Percentiles rank a stretch among this genome's conserved stretches.
Evolutionary conservation across 2,329 filamentous ascomycete genomes (phyloP).

Genomic region (Bretziella fagacearum): DNA sequence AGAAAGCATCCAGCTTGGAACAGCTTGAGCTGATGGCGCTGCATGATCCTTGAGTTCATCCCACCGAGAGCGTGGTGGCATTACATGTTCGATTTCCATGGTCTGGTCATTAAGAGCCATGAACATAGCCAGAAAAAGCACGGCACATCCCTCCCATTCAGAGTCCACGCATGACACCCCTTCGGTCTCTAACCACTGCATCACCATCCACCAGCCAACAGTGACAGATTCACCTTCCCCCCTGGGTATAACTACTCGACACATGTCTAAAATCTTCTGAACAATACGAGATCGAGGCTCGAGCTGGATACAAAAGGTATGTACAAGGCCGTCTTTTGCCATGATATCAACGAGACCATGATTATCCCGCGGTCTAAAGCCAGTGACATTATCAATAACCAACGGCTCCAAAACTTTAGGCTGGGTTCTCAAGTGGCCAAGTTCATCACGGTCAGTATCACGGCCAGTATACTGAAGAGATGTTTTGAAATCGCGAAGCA

Average conservation of each 20-base stretch:
- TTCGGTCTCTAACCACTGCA: constrained; percentile 47
- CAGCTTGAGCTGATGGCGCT: constrained; percentile 20
- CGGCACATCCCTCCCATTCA: constrained; percentile 54
- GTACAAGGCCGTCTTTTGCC: constrained; percentile 42
- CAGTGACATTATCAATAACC: constrained; percentile 23
- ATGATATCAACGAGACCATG: constrained; percentile 48
- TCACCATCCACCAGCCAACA: constrained; percentile 55
- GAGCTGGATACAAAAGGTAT: constrained; percentile 51
- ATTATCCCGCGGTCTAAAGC: constrained; percentile 40
- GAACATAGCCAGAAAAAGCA: constrained; percentile 47
- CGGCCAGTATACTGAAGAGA: constrained; percentile 33
- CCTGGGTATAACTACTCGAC: constrained; percentile 45
- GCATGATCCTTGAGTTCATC: neutral
- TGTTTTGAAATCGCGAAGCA: constrained; percentile 43
- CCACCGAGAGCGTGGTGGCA: neutral
- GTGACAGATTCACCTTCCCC: constrained; percentile 43
- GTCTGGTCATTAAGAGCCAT: constrained; percentile 23
- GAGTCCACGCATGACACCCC: constrained; percentile 30
- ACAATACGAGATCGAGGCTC: constrained; percentile 48
- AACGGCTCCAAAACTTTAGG: constrained; percentile 15
- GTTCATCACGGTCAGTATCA: neutral
- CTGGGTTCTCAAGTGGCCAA: neutral
- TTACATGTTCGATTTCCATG: neutral
- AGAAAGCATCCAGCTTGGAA: constrained; percentile 42
- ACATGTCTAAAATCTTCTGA: constrained; percentile 40